These are phyloP conservation scores for Calonectria pseudoreteaudii DNA, from an alignment of 2,329 filamentous ascomycete genomes.

Conservation along the genomic window DNA sequence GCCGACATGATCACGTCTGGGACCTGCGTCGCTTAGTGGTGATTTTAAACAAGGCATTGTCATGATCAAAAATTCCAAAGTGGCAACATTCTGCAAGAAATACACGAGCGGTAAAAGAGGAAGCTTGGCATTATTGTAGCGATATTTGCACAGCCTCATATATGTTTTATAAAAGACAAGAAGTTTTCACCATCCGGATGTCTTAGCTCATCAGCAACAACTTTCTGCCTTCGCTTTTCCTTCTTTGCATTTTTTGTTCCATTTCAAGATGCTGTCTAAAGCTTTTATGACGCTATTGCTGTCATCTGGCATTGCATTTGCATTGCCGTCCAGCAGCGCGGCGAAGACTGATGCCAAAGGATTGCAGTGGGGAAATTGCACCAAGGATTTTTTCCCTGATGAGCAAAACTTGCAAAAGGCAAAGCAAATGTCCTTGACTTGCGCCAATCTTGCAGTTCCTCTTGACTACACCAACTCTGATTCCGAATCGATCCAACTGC, in stretches of 20 bases:
- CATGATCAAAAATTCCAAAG: not conserved
- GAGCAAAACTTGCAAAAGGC: too few relatives aligned
- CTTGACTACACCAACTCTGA: not conserved
- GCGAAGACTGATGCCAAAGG: not conserved
- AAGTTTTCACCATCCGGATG: too few relatives aligned
- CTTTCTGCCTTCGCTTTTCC: not conserved
- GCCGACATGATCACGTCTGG: not conserved
- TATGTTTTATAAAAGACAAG: not conserved
- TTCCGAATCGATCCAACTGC: not conserved
- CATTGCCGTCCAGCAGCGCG: not conserved
- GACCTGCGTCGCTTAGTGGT: not conserved
- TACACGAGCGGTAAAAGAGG: not conserved
- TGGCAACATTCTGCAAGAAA: not conserved
- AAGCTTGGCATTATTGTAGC: not conserved
- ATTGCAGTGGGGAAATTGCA: not conserved
- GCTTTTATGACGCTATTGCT: not conserved
- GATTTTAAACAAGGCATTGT: not conserved
- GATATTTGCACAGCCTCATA: not conserved
- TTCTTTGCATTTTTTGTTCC: not conserved
- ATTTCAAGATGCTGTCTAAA: not conserved
- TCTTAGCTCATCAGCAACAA: not conserved
- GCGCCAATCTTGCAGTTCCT: not conserved
- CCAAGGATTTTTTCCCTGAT: not conserved
- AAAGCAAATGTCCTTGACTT: not conserved
- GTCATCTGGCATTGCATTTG: not conserved